A percentile compares a stretch with the other conserved stretches of the same genome.
phyloP scores from a whole-genome alignment of 2,329 filamentous ascomycete genomes.

The Mollisia scopiformis region DNA sequence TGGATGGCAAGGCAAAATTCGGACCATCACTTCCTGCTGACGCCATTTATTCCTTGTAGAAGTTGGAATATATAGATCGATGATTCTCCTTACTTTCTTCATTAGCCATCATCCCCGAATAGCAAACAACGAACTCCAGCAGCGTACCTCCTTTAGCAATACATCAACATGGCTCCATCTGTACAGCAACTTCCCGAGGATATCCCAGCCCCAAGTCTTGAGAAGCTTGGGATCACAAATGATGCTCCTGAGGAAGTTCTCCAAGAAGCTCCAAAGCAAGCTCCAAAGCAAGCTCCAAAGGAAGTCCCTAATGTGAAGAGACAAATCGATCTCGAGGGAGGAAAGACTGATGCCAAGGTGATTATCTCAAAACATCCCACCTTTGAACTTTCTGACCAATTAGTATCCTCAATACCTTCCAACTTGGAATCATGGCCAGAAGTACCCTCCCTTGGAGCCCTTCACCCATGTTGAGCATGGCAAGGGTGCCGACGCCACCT shows the following conservation, averaged over 20 bases:
- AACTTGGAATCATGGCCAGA: constrained; percentile 66
- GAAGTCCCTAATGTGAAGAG: constrained; percentile 19
- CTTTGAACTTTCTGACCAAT: background rate
- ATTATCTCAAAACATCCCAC: background rate
- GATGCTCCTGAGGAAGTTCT: background rate
- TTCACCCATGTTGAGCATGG: constrained; percentile 76
- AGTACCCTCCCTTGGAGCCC: constrained; percentile 64
- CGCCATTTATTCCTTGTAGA: background rate
- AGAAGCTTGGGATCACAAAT: constrained; percentile 4
- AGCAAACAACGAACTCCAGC: background rate
- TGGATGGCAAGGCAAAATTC: too few species aligned
- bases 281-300: background rate
- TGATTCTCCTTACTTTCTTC: background rate
- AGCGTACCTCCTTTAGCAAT: background rate
- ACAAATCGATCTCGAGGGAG: constrained; percentile 28
- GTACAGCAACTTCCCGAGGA: constrained; percentile 19
- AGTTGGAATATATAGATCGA: background rate
- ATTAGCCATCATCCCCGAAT: background rate
- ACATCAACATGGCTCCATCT: constrained; percentile 21
- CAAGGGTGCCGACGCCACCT: constrained; percentile 69
- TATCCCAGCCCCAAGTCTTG: background rate
- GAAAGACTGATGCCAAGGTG: constrained; percentile 25
- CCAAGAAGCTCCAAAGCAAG: constrained; percentile 8
- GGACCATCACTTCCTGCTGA: background rate
- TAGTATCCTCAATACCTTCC: constrained; percentile 73